Percentiles rank a stretch among this genome's conserved stretches.
Conservation (phyloP, 805 yeast genomes). For the Saturnispora hagleri region DNA sequence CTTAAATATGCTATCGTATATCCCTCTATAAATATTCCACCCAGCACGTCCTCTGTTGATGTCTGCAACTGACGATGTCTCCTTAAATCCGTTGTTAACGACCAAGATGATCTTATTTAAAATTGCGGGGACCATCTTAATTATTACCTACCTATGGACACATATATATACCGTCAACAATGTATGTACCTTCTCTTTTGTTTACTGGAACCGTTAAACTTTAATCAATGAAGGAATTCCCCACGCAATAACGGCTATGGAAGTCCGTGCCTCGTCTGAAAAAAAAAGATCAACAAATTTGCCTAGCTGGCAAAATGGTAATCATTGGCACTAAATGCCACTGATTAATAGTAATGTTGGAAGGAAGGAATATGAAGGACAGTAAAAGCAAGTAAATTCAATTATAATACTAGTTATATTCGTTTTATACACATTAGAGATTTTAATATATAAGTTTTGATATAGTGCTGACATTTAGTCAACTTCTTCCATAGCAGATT, state of each 20-base stretch:
- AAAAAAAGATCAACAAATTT: background rate
- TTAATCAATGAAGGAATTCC: background rate
- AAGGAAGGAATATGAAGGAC: too few relatives aligned
- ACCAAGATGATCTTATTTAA: background rate
- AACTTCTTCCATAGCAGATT: constrained; percentile 98
- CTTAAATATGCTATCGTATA: background rate
- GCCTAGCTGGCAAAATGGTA: background rate
- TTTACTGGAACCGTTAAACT: background rate
- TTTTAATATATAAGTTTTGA: background rate
- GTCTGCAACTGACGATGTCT: background rate
- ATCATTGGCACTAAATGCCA: too few relatives aligned
- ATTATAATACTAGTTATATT: background rate
- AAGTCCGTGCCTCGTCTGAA: background rate
- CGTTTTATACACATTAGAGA: background rate
- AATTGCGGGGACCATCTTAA: background rate
- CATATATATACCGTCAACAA: background rate
- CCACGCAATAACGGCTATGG: background rate
- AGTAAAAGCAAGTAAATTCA: background rate
- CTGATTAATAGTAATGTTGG: too few relatives aligned
- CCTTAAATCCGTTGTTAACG: background rate
- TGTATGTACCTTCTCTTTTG: background rate
- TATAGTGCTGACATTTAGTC: constrained; percentile 41
- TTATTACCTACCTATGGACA: background rate
- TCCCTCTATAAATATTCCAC: background rate
- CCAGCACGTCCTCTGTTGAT: background rate